Evolutionary conservation across 164 flowering plant species (phyloP).

Genomic region (Aristolochia californica): DNA sequence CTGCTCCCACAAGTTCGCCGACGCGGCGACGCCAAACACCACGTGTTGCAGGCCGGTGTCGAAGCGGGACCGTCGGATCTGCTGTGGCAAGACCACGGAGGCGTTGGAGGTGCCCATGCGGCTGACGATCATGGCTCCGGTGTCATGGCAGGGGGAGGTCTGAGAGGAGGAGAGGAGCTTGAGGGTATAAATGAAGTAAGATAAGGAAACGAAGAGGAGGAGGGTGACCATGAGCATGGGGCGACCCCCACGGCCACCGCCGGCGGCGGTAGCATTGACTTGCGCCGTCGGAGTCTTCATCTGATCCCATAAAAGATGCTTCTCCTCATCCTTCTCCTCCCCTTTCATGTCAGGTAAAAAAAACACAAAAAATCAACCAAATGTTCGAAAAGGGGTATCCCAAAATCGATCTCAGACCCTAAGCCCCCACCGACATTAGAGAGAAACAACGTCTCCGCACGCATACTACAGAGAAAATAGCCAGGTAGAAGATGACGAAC

Average conservation of each 20-base stretch:
- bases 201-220: slow-evolving; percentile 48
- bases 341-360: slow-evolving; percentile 1
- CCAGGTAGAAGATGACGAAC: no score
- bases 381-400: no score
- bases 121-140: background rate
- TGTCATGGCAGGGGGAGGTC: slow-evolving; percentile 1
- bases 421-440: no score
- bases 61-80: slow-evolving; percentile 8
- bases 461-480: no score
- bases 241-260: slow-evolving; percentile 11
- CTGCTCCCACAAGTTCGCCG: slow-evolving; percentile 40
- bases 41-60: slow-evolving; percentile 33
- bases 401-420: no score
- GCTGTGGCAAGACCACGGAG: background rate
- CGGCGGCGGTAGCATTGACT: slow-evolving; percentile 1
- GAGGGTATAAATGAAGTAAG: slow-evolving; percentile 62
- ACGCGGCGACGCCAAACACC: slow-evolving; percentile 55
- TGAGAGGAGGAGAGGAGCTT: slow-evolving; percentile 36
- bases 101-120: background rate
- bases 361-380: no score
- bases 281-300: background rate
- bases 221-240: slow-evolving; percentile 49
- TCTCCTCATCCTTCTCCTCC: slow-evolving; percentile 1
- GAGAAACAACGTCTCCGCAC: no score
- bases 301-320: slow-evolving; percentile 2